Conservation (phyloP, 805 yeast species). For the Ogataea polymorpha region DNA sequence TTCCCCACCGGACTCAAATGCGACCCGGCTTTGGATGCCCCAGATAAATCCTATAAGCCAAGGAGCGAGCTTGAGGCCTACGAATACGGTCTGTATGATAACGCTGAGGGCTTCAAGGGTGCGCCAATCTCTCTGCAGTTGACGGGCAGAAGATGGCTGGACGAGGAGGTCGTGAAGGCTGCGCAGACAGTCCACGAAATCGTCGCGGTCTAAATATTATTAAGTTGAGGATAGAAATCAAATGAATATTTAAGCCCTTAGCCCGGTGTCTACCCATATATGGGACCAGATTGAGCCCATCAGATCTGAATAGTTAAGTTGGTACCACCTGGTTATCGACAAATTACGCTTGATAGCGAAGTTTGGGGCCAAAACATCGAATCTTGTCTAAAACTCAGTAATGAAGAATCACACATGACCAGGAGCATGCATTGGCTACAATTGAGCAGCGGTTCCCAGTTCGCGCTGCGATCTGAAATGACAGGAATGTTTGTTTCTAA, state of each 20-base stretch:
- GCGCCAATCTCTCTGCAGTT: constrained; percentile 51
- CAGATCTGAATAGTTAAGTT: too few relatives aligned
- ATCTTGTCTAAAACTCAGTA: neutral
- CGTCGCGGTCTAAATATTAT: constrained; percentile 1
- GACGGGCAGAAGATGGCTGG: constrained; percentile 48
- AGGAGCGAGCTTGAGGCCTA: constrained; percentile 30
- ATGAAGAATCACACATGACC: too few relatives aligned
- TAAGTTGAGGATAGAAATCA: too few relatives aligned
- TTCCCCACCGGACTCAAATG: constrained; percentile 57
- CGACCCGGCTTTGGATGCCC: constrained; percentile 32
- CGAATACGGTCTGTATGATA: constrained; percentile 33
- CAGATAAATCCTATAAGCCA: constrained; percentile 18
- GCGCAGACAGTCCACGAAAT: constrained; percentile 38
- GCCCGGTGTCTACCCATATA: too few relatives aligned
- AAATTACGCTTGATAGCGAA: neutral
- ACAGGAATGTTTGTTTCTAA: too few relatives aligned
- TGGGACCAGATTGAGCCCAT: too few relatives aligned
- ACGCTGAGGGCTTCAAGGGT: constrained; percentile 36
- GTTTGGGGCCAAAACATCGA: constrained; percentile 9
- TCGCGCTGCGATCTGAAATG: too few relatives aligned
- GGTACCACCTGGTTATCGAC: too few relatives aligned
- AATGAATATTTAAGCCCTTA: too few relatives aligned
- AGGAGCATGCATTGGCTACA: too few relatives aligned
- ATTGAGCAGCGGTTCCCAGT: too few relatives aligned
- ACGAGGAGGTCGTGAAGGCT: constrained; percentile 47